Evolutionary conservation across 108 stramenopile species (phyloP), one percentile per base, ranked within the genome.

Genomic region (Schizochytrium sp.): DNA sequence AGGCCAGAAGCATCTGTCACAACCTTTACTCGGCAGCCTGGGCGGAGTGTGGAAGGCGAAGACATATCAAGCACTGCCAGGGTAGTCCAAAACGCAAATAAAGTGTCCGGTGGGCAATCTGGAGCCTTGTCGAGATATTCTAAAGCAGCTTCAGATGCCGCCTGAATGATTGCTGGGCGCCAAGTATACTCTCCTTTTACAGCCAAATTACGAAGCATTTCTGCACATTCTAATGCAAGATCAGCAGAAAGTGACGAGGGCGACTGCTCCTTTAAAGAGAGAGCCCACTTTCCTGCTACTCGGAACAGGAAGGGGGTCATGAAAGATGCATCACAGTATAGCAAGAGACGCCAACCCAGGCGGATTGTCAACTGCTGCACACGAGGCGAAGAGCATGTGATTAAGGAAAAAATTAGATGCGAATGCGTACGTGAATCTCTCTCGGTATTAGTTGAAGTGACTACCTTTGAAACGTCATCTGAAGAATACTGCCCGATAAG

Each of bases 21-120:
- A 28, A 83, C 53, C 53, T 83, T 83, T 47, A 83, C 53, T 40
- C 76, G 49, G 76, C 76, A 83, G 10, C 76, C 76, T n/a, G 76
- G 76, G 5, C 76, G 76, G 10, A 83, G 28, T 5, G 76, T 83
- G 45, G 76, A 83, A 0, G 76, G 76, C 76, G 76, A 49, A n/a
- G 76, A 83, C 76, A 83, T 83, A 53, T 83, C 53, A 38, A 83
- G 53, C 2, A 83, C 76, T 10, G 76, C 47, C 7, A 83, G 76
- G 15, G 76, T 83, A 38, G 76, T 83, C 76, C 76, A 83, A 28
- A 83, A 83, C 28, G 15, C 10, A 40, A 38, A 83, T 0, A 83
- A 53, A 5, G 55, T 53, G 45, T 83, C 76, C 40, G 8, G 76
- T 28, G 5, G 5, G 50, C 50, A 55, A 53, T 83, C 76, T n/a